Evolutionary conservation across 805 yeast species (phyloP).

Genomic region (Candida ortonii): DNA sequence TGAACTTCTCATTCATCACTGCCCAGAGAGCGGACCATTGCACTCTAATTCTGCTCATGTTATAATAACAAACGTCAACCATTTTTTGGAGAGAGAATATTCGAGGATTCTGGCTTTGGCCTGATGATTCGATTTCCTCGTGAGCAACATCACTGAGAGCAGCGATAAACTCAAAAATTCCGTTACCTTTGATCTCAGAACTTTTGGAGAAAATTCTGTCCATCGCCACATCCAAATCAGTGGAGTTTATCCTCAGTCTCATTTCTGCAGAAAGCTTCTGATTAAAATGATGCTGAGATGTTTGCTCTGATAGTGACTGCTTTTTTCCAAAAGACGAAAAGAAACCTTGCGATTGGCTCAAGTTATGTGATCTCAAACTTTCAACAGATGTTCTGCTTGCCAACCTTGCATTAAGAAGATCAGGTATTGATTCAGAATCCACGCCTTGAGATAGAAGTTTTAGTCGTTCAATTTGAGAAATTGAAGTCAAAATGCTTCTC

Average conservation of each 20-base stretch:
- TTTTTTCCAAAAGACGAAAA: constrained; percentile 54
- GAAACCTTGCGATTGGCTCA: constrained; percentile 37
- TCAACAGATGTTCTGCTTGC: constrained; percentile 57
- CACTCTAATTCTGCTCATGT: constrained; percentile 92
- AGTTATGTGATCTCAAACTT: constrained; percentile 39
- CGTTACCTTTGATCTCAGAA: constrained; percentile 72
- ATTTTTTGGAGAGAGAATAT: constrained; percentile 91
- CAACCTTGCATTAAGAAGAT: constrained; percentile 71
- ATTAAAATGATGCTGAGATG: constrained; percentile 67
- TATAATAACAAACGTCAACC: constrained; percentile 96
- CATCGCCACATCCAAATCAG: constrained; percentile 73
- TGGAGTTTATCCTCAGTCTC: constrained; percentile 54
- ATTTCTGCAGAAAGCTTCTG: constrained; percentile 62
- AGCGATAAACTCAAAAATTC: constrained; percentile 80
- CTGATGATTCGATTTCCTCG: constrained; percentile 89
- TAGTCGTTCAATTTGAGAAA: constrained; percentile 88
- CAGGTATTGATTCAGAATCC: constrained; percentile 81
- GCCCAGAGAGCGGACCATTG: constrained; percentile 98
- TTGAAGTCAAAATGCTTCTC: constrained; percentile 76
- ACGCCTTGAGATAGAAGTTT: constrained; percentile 86
- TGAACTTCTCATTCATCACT: constrained; percentile 86
- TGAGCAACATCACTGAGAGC: constrained; percentile 83
- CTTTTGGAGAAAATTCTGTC: constrained; percentile 87
- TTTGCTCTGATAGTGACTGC: constrained; percentile 60
- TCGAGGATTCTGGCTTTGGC: constrained; percentile 78